A percentile compares a stretch with the other conserved stretches of the same genome.
phyloP scores from a whole-genome alignment of 805 yeast species.

The Groenewaldozyma tartarivorans region DNA sequence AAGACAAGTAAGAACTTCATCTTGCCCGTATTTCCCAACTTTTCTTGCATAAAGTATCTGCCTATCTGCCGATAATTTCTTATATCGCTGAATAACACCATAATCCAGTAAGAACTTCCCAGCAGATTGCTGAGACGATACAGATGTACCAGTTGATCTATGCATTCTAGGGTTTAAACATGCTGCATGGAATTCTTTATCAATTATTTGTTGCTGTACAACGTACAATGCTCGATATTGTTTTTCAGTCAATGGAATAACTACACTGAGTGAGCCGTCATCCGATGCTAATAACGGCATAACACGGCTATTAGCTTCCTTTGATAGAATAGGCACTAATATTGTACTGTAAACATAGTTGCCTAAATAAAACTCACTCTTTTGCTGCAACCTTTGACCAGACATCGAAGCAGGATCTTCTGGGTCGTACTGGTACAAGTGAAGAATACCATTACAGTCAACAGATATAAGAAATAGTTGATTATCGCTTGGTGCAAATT shows the following conservation, averaged over 20 bases:
- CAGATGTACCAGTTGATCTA: constrained; percentile 14
- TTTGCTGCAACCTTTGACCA: constrained; percentile 66
- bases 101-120: constrained; percentile 22
- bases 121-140: constrained; percentile 7
- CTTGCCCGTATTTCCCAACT: constrained; percentile 23
- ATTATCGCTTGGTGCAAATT: constrained; percentile 63
- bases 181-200: constrained; percentile 59
- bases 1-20: constrained; percentile 17
- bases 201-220: constrained; percentile 78
- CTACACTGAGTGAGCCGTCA: constrained; percentile 71
- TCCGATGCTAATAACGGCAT: constrained; percentile 58
- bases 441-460: constrained; percentile 59
- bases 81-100: constrained; percentile 19
- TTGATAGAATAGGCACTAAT: constrained; percentile 18
- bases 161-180: constrained; percentile 65
- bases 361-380: constrained; percentile 63
- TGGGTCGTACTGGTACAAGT: constrained; percentile 79
- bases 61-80: constrained; percentile 17
- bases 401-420: constrained; percentile 76
- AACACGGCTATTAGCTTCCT: constrained; percentile 20
- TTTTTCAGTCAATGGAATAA: constrained; percentile 66
- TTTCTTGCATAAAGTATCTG: constrained; percentile 21
- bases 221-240: constrained; percentile 74
- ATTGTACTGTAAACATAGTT: constrained; percentile 29
- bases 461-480: constrained; percentile 58